phyloP scores from a whole-genome alignment of 352 stramenopile genomes.

The Hyphochytrium catenoides region DNA sequence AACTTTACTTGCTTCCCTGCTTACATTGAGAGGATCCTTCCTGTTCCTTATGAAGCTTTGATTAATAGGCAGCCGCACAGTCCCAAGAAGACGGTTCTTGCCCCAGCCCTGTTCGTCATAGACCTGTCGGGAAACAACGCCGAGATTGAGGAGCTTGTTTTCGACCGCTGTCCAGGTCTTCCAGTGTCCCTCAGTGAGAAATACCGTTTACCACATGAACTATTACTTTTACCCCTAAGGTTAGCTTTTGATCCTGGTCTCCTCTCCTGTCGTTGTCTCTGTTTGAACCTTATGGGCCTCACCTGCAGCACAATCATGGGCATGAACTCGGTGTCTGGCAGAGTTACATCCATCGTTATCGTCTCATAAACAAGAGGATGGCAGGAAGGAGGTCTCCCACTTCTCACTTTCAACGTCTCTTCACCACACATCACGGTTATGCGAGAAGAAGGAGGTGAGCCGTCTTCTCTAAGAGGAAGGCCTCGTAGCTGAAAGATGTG shows the following conservation, averaged over 20 bases:
- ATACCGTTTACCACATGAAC: slow-evolving; percentile 1
- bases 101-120: too few relatives aligned
- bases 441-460: slow-evolving; percentile 5
- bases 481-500: background rate
- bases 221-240: slow-evolving; percentile 6
- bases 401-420: slow-evolving; percentile 6
- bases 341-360: slow-evolving; percentile 52
- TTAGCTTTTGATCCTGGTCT: slow-evolving; percentile 8
- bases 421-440: slow-evolving; percentile 7
- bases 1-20: too few relatives aligned
- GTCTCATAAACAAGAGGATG: too few relatives aligned
- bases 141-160: too few relatives aligned
- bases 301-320: slow-evolving; percentile 44
- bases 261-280: background rate
- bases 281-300: slow-evolving; percentile 15
- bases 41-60: too few relatives aligned
- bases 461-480: background rate
- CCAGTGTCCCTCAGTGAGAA: too few relatives aligned
- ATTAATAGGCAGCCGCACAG: too few relatives aligned
- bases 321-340: slow-evolving; percentile 23
- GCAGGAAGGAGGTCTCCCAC: too few relatives aligned
- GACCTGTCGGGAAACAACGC: too few relatives aligned
- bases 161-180: too few relatives aligned
- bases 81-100: too few relatives aligned
- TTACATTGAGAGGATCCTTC: too few relatives aligned